phyloP scores from a whole-genome alignment of 495 filamentous ascomycete genomes.

The Lophiostoma macrostomum region DNA sequence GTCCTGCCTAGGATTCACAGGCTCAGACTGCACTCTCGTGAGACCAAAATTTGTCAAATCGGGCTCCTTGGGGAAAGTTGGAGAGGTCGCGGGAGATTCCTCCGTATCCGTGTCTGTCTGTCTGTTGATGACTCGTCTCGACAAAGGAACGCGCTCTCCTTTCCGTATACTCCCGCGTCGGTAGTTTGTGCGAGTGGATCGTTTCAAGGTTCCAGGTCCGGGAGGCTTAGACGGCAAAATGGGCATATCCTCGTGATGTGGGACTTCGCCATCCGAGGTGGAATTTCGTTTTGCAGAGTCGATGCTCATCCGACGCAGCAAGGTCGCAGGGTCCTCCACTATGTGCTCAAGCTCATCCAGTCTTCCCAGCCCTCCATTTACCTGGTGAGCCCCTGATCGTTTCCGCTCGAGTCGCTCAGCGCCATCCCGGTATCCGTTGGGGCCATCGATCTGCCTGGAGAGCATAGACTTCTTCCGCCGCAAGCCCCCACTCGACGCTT shows the following conservation, averaged over 20 bases:
- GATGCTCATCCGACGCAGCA: slow-evolving; percentile 64
- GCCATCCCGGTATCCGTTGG: slow-evolving; percentile 75
- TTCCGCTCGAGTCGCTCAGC: slow-evolving; percentile 79
- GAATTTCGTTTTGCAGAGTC: slow-evolving; percentile 44
- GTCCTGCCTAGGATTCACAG: slow-evolving; percentile 48
- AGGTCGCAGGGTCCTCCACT: slow-evolving; percentile 73
- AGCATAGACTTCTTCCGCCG: slow-evolving; percentile 94
- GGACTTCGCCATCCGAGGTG: slow-evolving; percentile 44
- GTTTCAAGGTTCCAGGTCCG: slow-evolving; percentile 67
- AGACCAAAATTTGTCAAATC: slow-evolving; percentile 51
- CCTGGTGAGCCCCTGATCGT: slow-evolving; percentile 59
- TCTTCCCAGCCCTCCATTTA: slow-evolving; percentile 40
- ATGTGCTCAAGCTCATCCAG: slow-evolving; percentile 70
- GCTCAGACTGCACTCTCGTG: slow-evolving; percentile 73
- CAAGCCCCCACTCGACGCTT: slow-evolving; percentile 60
- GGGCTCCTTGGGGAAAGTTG: slow-evolving; percentile 40
- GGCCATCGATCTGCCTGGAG: slow-evolving; percentile 81
- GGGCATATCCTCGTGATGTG: slow-evolving; percentile 74
- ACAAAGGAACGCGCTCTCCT: slow-evolving; percentile 71
- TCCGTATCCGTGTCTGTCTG: slow-evolving; percentile 57
- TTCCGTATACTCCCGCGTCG: slow-evolving; percentile 80
- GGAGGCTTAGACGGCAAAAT: slow-evolving; percentile 73
- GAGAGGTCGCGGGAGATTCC: slow-evolving; percentile 50
- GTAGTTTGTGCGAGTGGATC: slow-evolving; percentile 91
- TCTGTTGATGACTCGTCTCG: slow-evolving; percentile 64